Percentiles rank a stretch among this genome's conserved stretches.
Evolutionary conservation across 83 land plant genomes (phyloP).

Genomic region (Diphasiastrum complanatum): DNA sequence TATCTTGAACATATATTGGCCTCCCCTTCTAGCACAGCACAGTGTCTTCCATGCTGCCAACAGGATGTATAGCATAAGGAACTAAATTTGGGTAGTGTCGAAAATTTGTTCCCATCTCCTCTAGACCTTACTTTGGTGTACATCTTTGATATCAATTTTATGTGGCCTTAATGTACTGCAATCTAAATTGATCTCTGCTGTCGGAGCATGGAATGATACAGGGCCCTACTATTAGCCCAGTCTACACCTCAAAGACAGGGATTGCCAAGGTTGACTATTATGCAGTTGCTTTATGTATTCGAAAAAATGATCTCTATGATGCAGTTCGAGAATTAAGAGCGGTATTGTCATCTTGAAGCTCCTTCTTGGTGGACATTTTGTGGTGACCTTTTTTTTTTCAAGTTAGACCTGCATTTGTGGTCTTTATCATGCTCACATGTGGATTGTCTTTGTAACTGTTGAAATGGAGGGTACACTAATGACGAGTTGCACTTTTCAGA

Average conservation of each 20-base stretch:
- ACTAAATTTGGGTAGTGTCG: no score
- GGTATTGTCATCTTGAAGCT: slow-evolving; percentile 27
- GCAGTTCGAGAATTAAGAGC: slow-evolving; percentile 70
- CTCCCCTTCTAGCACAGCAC: no score
- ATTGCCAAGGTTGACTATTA: slow-evolving; percentile 50
- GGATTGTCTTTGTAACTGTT: not conserved
- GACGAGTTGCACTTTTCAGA: slow-evolving; percentile 7
- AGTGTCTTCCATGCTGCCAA: no score
- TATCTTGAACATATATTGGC: no score
- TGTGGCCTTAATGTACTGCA: no score
- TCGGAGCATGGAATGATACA: no score
- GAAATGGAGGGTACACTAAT: not conserved
- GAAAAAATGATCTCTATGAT: slow-evolving; percentile 69
- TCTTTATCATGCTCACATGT: not conserved
- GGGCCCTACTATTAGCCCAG: slow-evolving; percentile 93
- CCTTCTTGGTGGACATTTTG: not conserved
- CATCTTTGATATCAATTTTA: no score
- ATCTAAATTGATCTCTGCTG: no score
- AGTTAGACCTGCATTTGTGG: not conserved
- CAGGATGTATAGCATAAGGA: no score
- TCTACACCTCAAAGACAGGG: slow-evolving; percentile 51
- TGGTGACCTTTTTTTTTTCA: not conserved
- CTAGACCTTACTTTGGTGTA: no score
- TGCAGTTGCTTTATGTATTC: slow-evolving; percentile 76
- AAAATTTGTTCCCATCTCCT: no score